Percentiles rank a stretch among this genome's conserved stretches.
These are phyloP conservation scores for Trichoderma breve DNA, from an alignment of 2,329 filamentous ascomycete genomes.

Conservation along the genomic window DNA sequence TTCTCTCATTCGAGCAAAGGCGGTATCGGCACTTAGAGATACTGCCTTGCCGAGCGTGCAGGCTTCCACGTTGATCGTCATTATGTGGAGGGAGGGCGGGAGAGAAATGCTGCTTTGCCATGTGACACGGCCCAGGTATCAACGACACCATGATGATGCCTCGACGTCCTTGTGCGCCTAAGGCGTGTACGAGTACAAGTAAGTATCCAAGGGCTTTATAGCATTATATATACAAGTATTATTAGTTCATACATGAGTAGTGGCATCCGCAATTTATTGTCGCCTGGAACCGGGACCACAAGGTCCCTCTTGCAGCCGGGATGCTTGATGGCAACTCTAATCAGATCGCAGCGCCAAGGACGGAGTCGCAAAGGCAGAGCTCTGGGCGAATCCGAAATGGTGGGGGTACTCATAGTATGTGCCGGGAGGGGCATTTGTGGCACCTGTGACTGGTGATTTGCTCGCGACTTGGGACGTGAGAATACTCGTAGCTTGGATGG, in stretches of 20 bases:
- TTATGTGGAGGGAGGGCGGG: background rate
- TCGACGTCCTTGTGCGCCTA: background rate
- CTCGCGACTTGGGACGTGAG: background rate
- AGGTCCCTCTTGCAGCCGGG: background rate
- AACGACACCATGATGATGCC: background rate
- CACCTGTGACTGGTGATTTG: background rate
- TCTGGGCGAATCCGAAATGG: background rate
- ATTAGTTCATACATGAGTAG: background rate
- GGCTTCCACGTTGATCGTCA: background rate
- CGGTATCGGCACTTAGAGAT: background rate
- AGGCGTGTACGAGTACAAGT: background rate
- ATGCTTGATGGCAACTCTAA: background rate
- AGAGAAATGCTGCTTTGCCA: background rate
- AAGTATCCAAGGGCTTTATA: background rate
- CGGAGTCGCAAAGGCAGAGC: background rate
- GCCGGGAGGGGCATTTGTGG: constrained; percentile 15
- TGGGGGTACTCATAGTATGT: background rate
- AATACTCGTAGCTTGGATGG: background rate
- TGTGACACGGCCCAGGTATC: background rate
- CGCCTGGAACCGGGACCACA: background rate
- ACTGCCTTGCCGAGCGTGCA: background rate
- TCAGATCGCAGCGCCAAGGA: constrained; percentile 5
- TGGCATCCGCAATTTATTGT: background rate
- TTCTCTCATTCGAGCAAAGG: background rate
- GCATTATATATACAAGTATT: background rate